Evolutionary conservation across 164 flowering plant genomes (phyloP), one percentile per base, ranked within the genome.

Genomic region (Liriodendron chinense): DNA sequence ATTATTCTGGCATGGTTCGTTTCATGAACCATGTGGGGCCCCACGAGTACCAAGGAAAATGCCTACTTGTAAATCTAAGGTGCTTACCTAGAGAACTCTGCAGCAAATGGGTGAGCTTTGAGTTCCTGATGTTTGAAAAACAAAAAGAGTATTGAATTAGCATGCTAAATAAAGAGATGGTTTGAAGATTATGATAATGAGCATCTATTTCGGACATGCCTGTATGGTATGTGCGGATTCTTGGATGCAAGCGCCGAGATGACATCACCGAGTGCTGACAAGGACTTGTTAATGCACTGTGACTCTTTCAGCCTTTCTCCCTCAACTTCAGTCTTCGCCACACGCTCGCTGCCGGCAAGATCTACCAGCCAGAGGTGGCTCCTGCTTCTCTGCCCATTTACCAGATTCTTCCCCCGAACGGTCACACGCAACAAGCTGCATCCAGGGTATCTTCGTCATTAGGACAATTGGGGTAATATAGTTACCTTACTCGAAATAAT

Each of bases 271-370:
- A 94, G 78, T 72, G 98, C 98, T 53, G 98, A 90, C 14, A 94
- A 92, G 47, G 98, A 94, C 82, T 74, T 91, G 82, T 94, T 94
- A 47, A 94, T 94, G 75, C 89, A 92, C 64, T 92, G 98, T 28
- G 98, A 96, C 85, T 94, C 98, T 78, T 94, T 94, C n/a, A 94
- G 84, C 79, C 97, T 78, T 76, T 91, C 96, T 78, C 98, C 98
- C 9, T 92, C 90, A 53, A 85, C 94, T 81, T 91, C 98, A 74
- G 97, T 92, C 81, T 94, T 94, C 80, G 89, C 86, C 14, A 94
- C 96, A 66, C 98, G 85, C 77, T 94, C 98, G 83, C 97, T 92
- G 75, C 98, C 98, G 1, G 98, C 98, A 47, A 94, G 82, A 80
- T 94, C 98, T 79, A 94, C 98, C 71, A 94, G 82, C 84, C 92